phyloP scores from a whole-genome alignment of 257 asterid genomes.

The Fraxinus quadrangulata region DNA sequence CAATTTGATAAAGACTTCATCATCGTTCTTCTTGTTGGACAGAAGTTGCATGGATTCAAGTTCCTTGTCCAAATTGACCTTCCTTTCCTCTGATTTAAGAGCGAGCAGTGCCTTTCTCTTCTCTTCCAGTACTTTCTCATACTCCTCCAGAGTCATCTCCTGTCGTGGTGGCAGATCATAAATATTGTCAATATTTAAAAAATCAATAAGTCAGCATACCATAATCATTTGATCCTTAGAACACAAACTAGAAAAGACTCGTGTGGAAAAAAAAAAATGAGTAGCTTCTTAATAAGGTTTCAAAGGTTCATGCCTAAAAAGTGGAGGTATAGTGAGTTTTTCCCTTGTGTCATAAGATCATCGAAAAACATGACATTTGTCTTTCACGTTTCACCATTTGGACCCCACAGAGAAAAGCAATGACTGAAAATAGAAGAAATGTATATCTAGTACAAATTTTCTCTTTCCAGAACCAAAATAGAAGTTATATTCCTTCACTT shows the following conservation, averaged over 20 bases:
- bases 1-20: conserved; percentile 64
- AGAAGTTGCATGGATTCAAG: conserved; percentile 65
- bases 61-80: conserved; percentile 61
- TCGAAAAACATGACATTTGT: not conserved
- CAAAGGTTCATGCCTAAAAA: not conserved
- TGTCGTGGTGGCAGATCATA: conserved; percentile 5
- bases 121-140: conserved; percentile 65
- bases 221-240: not conserved
- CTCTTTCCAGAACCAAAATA: not conserved
- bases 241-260: not conserved
- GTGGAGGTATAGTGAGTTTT: not conserved
- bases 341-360: not conserved
- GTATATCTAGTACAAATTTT: not conserved
- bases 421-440: not conserved
- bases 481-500: not conserved
- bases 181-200: not conserved
- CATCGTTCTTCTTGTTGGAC: conserved; percentile 65
- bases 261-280: not conserved
- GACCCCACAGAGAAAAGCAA: not conserved
- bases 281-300: not conserved
- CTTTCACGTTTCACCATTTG: not conserved
- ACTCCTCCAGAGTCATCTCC: conserved; percentile 85
- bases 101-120: conserved; percentile 59
- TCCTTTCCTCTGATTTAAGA: conserved; percentile 60
- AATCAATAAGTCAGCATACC: not conserved